phyloP scores from a whole-genome alignment of 2,329 filamentous ascomycete species.

The Sarocladium kiliense region DNA sequence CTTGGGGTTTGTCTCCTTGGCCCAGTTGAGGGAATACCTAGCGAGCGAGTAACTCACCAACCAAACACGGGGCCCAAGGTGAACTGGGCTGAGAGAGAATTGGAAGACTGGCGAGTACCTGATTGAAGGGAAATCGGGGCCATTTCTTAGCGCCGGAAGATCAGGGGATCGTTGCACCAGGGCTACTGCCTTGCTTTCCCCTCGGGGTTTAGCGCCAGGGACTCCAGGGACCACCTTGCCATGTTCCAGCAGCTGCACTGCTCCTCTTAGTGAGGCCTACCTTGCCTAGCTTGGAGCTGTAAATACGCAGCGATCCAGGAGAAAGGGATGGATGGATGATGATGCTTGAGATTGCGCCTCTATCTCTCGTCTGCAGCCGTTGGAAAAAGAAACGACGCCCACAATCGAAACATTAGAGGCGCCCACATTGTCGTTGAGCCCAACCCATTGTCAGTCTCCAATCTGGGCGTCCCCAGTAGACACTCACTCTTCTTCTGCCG shows the following conservation, averaged over 20 bases:
- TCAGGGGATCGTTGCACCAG: slow-evolving; percentile 4
- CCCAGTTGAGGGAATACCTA: too few relatives aligned
- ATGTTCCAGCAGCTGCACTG: neutral
- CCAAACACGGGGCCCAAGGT: too few relatives aligned
- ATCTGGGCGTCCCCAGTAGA: neutral
- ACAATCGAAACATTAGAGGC: too few relatives aligned
- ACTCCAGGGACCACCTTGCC: neutral
- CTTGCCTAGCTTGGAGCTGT: neutral
- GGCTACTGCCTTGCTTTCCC: slow-evolving; percentile 1
- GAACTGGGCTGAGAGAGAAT: neutral
- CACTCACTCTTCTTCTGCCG: neutral
- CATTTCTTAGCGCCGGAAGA: slow-evolving; percentile 8
- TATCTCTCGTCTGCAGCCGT: neutral
- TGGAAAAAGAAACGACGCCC: neutral
- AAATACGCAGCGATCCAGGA: neutral
- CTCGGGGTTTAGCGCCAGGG: neutral
- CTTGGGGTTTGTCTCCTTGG: neutral
- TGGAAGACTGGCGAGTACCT: neutral
- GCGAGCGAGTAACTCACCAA: too few relatives aligned
- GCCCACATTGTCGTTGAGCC: neutral
- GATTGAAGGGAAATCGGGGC: too few relatives aligned
- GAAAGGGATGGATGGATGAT: neutral
- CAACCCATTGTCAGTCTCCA: neutral
- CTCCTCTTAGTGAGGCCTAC: neutral
- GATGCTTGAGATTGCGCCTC: neutral